Conservation (phyloP, 2,329 filamentous ascomycete genomes). For the Venturia carpophila region DNA sequence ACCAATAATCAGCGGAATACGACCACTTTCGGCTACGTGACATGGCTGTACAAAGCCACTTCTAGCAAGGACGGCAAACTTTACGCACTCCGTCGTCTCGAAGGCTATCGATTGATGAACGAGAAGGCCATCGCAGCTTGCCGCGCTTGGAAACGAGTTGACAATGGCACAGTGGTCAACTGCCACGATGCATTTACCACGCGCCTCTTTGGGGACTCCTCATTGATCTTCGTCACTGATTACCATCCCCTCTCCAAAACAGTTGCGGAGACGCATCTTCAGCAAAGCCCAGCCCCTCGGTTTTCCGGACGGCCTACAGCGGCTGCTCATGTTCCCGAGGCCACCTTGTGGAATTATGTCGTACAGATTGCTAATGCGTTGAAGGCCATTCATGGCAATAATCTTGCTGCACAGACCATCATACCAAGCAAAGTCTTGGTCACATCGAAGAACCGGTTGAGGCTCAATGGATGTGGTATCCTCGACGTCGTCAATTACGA, state of each 20-base stretch:
- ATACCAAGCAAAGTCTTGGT: slow-evolving; percentile 83
- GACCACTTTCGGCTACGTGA: slow-evolving; percentile 75
- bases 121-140: slow-evolving; percentile 81
- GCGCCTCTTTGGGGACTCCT: slow-evolving; percentile 86
- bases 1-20: slow-evolving; percentile 70
- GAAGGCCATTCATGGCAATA: slow-evolving; percentile 72
- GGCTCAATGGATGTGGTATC: slow-evolving; percentile 80
- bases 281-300: slow-evolving; percentile 24
- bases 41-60: slow-evolving; percentile 91
- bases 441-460: slow-evolving; percentile 82
- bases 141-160: slow-evolving; percentile 81
- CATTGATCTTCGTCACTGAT: slow-evolving; percentile 85
- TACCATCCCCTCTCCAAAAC: slow-evolving; percentile 90
- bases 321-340: slow-evolving; percentile 53
- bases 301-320: slow-evolving; percentile 26
- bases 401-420: slow-evolving; percentile 77
- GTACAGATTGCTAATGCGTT: slow-evolving; percentile 85
- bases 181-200: slow-evolving; percentile 92
- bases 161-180: slow-evolving; percentile 73
- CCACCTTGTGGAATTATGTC: slow-evolving; percentile 82
- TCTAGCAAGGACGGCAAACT: slow-evolving; percentile 80
- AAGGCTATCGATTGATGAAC: slow-evolving; percentile 80
- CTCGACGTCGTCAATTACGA: slow-evolving; percentile 86
- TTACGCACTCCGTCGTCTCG: slow-evolving; percentile 80
- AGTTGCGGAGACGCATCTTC: slow-evolving; percentile 71